A percentile compares a stretch with the other conserved stretches of the same genome.
Evolutionary conservation across 495 filamentous ascomycete genomes (phyloP).

Genomic region (Penicillium atrosanguineum): DNA sequence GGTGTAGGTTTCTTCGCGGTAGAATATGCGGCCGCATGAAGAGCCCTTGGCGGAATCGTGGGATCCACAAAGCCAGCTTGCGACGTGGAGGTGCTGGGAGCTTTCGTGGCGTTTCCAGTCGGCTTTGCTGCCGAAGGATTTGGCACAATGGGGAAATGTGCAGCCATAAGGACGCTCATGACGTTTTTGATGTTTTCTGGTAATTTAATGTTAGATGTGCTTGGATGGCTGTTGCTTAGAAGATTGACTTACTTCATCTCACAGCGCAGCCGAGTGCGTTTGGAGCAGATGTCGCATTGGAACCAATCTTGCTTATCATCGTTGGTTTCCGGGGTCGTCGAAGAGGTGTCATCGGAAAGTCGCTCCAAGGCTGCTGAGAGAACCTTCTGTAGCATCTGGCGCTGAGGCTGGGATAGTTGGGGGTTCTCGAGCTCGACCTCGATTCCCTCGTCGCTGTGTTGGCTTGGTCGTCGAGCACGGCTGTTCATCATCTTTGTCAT

Average conservation of each 20-base stretch:
- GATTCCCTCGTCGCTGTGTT: constrained; percentile 28
- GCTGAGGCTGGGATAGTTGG: constrained; percentile 29
- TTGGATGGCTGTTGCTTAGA: background rate
- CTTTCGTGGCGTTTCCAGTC: constrained; percentile 98
- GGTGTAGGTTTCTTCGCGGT: constrained; percentile 59
- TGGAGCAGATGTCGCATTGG: constrained; percentile 53
- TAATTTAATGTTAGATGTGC: constrained; percentile 14
- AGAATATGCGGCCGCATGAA: constrained; percentile 57
- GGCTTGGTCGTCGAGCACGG: constrained; percentile 24
- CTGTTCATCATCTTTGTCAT: constrained; percentile 40
- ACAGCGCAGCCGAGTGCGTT: constrained; percentile 56
- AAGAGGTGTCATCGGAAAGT: constrained; percentile 22
- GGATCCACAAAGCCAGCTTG: constrained; percentile 72
- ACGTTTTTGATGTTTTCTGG: constrained; percentile 83
- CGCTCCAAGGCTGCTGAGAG: constrained; percentile 32
- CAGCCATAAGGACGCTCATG: constrained; percentile 87
- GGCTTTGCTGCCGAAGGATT: constrained; percentile 85
- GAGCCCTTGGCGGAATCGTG: constrained; percentile 28
- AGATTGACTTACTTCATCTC: constrained; percentile 63
- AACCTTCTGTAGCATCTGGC: constrained; percentile 37
- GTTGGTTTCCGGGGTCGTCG: constrained; percentile 11
- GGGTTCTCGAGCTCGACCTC: constrained; percentile 19
- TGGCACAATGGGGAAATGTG: constrained; percentile 70
- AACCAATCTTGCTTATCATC: constrained; percentile 39
- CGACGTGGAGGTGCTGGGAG: constrained; percentile 74